Percentiles rank a stretch among this genome's conserved stretches.
Evolutionary conservation across 805 yeast species (phyloP).

Genomic region (Cyberlindnera japonica): DNA sequence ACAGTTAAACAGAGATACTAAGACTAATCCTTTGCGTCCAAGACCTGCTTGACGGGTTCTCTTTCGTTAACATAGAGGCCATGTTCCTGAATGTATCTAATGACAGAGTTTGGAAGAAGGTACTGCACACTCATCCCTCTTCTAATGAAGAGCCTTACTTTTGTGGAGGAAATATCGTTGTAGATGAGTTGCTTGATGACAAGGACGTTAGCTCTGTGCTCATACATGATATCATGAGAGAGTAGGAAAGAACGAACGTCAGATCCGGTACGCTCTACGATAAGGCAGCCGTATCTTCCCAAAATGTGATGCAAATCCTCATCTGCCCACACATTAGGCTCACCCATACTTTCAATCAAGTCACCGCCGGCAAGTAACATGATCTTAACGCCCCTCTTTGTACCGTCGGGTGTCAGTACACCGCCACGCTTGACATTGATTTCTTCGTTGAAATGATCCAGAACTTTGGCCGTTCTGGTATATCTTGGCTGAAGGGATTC

Average conservation of each 20-base stretch:
- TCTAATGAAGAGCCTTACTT: conserved; percentile 86
- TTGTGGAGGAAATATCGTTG: conserved; percentile 93
- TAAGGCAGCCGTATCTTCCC: conserved; percentile 94
- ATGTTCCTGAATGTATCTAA: conserved; percentile 91
- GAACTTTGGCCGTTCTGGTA: conserved; percentile 90
- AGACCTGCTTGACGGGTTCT: conserved; percentile 92
- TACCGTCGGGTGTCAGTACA: conserved; percentile 55
- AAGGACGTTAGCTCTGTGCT: conserved; percentile 87
- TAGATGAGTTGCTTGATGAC: conserved; percentile 95
- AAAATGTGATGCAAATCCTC: conserved; percentile 90
- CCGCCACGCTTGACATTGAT: conserved; percentile 90
- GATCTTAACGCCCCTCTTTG: conserved; percentile 78
- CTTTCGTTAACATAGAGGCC: conserved; percentile 77
- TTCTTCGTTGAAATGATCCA: conserved; percentile 96
- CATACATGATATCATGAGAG: conserved; percentile 96
- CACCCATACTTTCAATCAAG: conserved; percentile 98
- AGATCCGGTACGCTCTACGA: conserved; percentile 94
- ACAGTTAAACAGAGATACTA: no score
- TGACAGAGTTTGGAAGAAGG: conserved; percentile 88
- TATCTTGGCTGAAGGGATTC: conserved; percentile 88
- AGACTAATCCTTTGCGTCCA: conserved; percentile 40
- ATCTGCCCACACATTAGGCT: conserved; percentile 99
- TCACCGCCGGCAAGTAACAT: conserved; percentile 98
- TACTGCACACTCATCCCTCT: conserved; percentile 97
- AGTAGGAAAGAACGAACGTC: conserved; percentile 91